Conservation (phyloP, 2,329 filamentous ascomycete genomes). For the Hypoxylon sp. region DNA sequence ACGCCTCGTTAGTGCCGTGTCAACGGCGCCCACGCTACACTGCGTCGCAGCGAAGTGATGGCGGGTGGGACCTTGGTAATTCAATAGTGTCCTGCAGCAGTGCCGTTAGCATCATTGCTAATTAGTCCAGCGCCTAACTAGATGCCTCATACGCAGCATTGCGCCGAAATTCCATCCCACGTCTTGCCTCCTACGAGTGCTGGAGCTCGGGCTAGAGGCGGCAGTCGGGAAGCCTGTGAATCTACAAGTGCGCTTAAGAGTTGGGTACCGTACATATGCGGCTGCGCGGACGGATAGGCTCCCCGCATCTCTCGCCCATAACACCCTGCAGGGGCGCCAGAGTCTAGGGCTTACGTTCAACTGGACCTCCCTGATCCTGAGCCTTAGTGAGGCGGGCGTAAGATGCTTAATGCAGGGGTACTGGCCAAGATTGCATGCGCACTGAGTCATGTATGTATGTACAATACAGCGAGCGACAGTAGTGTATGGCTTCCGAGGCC, state of each 20-base stretch:
- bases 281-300: conserved; percentile 20
- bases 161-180: conserved; percentile 17
- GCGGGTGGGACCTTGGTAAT: conserved; percentile 16
- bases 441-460: conserved; percentile 19
- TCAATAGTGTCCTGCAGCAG: conserved; percentile 24
- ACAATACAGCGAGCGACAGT: conserved; percentile 9
- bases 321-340: conserved; percentile 14
- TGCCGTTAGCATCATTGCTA: conserved; percentile 30
- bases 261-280: conserved; percentile 23
- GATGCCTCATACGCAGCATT: conserved; percentile 4
- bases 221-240: conserved; percentile 20
- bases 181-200: conserved; percentile 15
- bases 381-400: conserved; percentile 35
- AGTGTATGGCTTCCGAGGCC: conserved; percentile 17
- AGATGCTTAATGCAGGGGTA: conserved; percentile 42
- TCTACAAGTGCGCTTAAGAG: not conserved
- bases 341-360: conserved; percentile 30
- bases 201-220: conserved; percentile 20
- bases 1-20: conserved; percentile 12
- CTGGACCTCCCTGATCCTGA: conserved; percentile 32
- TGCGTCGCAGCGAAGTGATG: conserved; percentile 15
- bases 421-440: conserved; percentile 23
- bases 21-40: conserved; percentile 10
- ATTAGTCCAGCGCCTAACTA: conserved; percentile 9
- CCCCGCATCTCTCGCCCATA: conserved; percentile 33